Evolutionary conservation across 2,329 filamentous ascomycete genomes (phyloP).

Genomic region (Setomelanomma holmii): DNA sequence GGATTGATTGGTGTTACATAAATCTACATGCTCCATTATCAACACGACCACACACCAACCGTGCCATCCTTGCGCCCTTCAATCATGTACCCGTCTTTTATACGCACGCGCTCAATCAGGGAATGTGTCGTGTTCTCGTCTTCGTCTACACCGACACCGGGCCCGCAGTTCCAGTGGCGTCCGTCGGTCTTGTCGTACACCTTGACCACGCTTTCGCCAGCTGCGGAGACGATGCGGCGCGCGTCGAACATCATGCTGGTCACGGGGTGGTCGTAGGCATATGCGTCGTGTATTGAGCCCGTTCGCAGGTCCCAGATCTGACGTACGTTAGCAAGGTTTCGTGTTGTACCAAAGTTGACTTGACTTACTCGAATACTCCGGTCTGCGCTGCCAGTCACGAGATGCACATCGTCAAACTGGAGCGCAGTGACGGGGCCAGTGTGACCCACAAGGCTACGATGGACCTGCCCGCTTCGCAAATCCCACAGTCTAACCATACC

Average conservation of each 20-base stretch:
- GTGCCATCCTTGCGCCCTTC: constrained; percentile 88
- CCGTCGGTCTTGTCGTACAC: constrained; percentile 98
- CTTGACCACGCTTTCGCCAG: constrained; percentile 92
- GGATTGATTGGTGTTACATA: too few species aligned
- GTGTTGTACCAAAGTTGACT: not conserved
- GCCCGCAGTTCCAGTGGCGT: constrained; percentile 94
- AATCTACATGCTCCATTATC: constrained; percentile 14
- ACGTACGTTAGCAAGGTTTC: constrained; percentile 24
- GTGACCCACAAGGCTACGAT: constrained; percentile 92
- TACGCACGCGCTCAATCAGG: constrained; percentile 80
- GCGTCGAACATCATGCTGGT: constrained; percentile 98
- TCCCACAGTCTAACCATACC: constrained; percentile 98
- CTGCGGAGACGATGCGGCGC: constrained; percentile 86
- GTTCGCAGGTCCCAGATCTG: constrained; percentile 99
- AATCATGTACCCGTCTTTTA: constrained; percentile 92
- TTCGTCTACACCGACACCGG: constrained; percentile 72
- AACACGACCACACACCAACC: constrained; percentile 79
- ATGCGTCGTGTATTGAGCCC: constrained; percentile 93
- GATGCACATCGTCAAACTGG: constrained; percentile 94
- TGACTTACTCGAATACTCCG: constrained; percentile 87
- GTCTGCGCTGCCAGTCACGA: constrained; percentile 92
- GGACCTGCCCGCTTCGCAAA: constrained; percentile 94
- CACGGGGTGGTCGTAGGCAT: constrained; percentile 89
- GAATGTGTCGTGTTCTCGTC: constrained; percentile 65
- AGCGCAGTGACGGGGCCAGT: constrained; percentile 92